Evolutionary conservation across 1,284 basidiomycete species (phyloP), one percentile per base, ranked within the genome.

Genomic region (Sanguinoderma infundibulare): DNA sequence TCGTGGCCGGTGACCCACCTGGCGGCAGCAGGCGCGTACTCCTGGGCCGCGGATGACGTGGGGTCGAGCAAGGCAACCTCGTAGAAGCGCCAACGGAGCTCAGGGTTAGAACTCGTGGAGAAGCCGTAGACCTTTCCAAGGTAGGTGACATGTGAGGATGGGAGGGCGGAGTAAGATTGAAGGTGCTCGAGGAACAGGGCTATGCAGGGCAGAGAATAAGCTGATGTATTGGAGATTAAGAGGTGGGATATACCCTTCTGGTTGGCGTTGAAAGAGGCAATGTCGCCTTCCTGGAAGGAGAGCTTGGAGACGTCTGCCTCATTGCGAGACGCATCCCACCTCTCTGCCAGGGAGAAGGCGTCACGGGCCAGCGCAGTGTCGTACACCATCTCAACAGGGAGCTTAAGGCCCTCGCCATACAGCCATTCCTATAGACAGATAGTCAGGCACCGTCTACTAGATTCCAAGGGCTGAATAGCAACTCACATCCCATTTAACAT

Each of bases 371-470:
- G 82, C 0, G 90, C 86, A 34, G 84, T 83, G 71, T 98, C 95
- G 69, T 97, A 98, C 67, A 90, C 81, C 77, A 95, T 84, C 70
- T 91, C 79, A 1, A 90, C 92, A 0, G 94, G 95, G 17, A 98
- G 83, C 63, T 88, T 80, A 8, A 82, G 66, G 0, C 95, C 95
- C 73, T 92, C 89, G 42, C 96, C 96, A 69, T 92, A 86, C 47
- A 98, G 79, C 96, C 96, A 98, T 44, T 84, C 89, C 85, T 94
- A 69, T n/a, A 15, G 10, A 47, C 28, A 8, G 17, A 60, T 62
- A 64, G 69, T 35, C 30, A 34, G n/a, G 10, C 5, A 12, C 32
- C 5, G 9, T 6, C 22, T 20, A 35, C 9, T 12, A 20, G 4
- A 14, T 3, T 20, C 26, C 5, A 14, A 10, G 20, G 34, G 2